Evolutionary conservation across 306 rosid genomes (phyloP).

Genomic region (Cucumis melo): DNA sequence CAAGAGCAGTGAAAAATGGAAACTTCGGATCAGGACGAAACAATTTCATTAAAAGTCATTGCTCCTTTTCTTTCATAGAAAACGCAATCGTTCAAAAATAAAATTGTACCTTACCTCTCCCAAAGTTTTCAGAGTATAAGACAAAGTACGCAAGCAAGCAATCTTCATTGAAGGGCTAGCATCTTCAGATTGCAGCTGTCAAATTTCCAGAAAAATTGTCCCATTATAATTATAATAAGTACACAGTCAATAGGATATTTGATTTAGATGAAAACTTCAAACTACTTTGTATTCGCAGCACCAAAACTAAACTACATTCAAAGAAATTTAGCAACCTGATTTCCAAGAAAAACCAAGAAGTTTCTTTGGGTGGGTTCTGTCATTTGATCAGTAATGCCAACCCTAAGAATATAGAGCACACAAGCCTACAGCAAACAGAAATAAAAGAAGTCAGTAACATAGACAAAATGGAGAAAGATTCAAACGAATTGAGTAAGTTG

Average conservation of each 20-base stretch:
- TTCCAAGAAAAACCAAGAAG: slow-evolving; percentile 69
- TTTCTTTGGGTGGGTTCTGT: slow-evolving; percentile 83
- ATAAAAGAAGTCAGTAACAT: not conserved
- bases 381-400: slow-evolving; percentile 93
- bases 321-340: slow-evolving; percentile 37
- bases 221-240: not conserved
- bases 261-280: not conserved
- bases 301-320: slow-evolving; percentile 3
- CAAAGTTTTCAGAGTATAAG: slow-evolving; percentile 68
- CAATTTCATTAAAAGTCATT: too few species aligned
- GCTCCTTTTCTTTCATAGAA: not conserved
- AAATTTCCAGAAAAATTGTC: slow-evolving; percentile 9
- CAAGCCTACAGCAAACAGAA: slow-evolving; percentile 67
- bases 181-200: slow-evolving; percentile 65
- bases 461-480: too few species aligned
- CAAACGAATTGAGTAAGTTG: too few species aligned
- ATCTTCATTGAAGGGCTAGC: slow-evolving; percentile 74
- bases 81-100: not conserved
- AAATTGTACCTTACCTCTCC: slow-evolving; percentile 57
- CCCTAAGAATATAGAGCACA: slow-evolving; percentile 80
- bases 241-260: not conserved
- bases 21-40: too few species aligned
- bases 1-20: too few species aligned
- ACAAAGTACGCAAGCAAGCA: slow-evolving; percentile 68
- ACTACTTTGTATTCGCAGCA: not conserved